Conservation (phyloP, 768 basidiomycete species). For the Lanmaoa pseudosensibilis region DNA sequence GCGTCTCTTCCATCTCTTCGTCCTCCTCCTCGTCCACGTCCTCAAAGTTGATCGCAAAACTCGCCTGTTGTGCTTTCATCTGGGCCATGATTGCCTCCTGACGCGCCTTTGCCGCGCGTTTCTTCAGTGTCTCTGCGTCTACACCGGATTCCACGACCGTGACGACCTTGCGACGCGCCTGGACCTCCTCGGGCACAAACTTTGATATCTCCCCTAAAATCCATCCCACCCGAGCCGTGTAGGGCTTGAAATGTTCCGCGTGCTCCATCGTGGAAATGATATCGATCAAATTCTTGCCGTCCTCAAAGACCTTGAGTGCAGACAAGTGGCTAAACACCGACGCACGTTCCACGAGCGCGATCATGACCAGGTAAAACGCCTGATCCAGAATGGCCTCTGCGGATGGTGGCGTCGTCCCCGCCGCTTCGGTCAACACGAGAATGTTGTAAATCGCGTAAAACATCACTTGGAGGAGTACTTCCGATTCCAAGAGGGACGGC, state of each 20-base stretch:
- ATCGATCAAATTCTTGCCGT: slow-evolving; percentile 62
- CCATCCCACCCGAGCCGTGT: slow-evolving; percentile 72
- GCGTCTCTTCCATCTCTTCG: slow-evolving; percentile 45
- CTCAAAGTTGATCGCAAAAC: slow-evolving; percentile 77
- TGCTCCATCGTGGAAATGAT: slow-evolving; percentile 76
- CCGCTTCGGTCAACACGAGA: slow-evolving; percentile 58
- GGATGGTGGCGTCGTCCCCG: slow-evolving; percentile 64
- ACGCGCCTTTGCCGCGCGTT: slow-evolving; percentile 83
- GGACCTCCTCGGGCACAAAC: slow-evolving; percentile 59
- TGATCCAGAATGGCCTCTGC: slow-evolving; percentile 92
- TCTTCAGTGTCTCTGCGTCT: slow-evolving; percentile 70
- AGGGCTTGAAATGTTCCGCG: slow-evolving; percentile 72
- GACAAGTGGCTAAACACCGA: slow-evolving; percentile 60
- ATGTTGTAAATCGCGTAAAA: slow-evolving; percentile 82
- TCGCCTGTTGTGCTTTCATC: slow-evolving; percentile 91
- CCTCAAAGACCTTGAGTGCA: slow-evolving; percentile 54
- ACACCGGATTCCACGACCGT: slow-evolving; percentile 37
- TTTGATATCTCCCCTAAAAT: slow-evolving; percentile 61
- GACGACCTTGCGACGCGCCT: slow-evolving; percentile 44
- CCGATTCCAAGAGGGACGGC: slow-evolving; percentile 62
- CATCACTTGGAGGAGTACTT: slow-evolving; percentile 74
- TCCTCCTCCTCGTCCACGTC: slow-evolving; percentile 72
- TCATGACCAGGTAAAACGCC: slow-evolving; percentile 80
- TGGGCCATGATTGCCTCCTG: slow-evolving; percentile 93
- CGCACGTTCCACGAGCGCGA: slow-evolving; percentile 74